A percentile compares a stretch with the other conserved stretches of the same genome.
phyloP scores from a whole-genome alignment of 2,329 filamentous ascomycete species.

The Aspergillus sp. region DNA sequence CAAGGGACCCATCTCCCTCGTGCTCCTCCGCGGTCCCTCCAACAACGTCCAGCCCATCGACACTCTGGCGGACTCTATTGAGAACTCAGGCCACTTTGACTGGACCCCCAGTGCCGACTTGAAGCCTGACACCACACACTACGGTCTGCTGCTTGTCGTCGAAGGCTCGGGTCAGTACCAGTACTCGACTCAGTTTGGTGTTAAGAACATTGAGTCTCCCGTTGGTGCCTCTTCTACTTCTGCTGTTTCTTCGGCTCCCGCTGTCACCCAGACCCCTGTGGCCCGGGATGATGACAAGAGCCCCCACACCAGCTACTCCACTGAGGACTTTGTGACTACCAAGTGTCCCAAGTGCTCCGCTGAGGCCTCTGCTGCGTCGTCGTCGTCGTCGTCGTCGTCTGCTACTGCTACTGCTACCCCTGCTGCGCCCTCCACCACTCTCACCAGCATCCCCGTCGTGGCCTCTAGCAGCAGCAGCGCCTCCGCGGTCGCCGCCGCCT shows the following conservation, averaged over 20 bases:
- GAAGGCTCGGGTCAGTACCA: slow-evolving; percentile 54
- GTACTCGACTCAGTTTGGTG: slow-evolving; percentile 55
- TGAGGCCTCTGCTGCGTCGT: slow-evolving; percentile 4
- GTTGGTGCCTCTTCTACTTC: slow-evolving; percentile 6
- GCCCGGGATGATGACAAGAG: neutral
- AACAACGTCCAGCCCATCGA: slow-evolving; percentile 46
- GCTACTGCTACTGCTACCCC: slow-evolving; percentile 5
- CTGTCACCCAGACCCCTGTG: slow-evolving; percentile 5
- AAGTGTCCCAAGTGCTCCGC: neutral
- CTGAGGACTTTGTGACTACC: neutral
- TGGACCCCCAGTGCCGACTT: slow-evolving; percentile 48
- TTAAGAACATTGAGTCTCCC: slow-evolving; percentile 26
- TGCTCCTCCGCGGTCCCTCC: slow-evolving; percentile 53
- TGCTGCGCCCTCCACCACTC: neutral
- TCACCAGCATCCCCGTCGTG: too few species aligned
- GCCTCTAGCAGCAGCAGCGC: too few species aligned
- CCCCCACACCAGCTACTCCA: slow-evolving; percentile 3
- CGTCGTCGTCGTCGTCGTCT: slow-evolving; percentile 1
- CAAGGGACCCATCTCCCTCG: slow-evolving; percentile 42
- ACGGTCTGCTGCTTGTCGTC: slow-evolving; percentile 55
- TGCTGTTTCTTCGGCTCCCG: slow-evolving; percentile 4
- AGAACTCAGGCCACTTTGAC: slow-evolving; percentile 48
- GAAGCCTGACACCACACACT: slow-evolving; percentile 43
- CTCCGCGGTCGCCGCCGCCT: too few species aligned
- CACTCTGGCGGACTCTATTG: slow-evolving; percentile 46